Evolutionary conservation across 257 asterid genomes (phyloP), one percentile per base, ranked within the genome.

Genomic region (Nicotiana attenuata): DNA sequence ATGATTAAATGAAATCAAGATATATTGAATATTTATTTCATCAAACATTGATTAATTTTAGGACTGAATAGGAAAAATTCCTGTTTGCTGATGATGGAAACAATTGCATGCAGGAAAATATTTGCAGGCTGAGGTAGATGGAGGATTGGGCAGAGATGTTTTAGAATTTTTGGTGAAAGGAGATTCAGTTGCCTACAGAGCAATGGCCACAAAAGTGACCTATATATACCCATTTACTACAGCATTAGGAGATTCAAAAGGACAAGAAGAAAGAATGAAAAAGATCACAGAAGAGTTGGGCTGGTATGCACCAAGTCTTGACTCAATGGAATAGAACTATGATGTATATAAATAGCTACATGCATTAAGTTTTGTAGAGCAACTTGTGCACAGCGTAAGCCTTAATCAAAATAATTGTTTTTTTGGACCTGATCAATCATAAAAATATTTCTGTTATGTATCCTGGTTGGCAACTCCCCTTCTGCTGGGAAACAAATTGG

Each of bases 231-330:
- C 99, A 7, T 95, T 95, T 82, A 95, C 99, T 1, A 95, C 99
- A 5, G 97, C 98, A 15, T 91, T 95, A 17, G 99, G 99, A n/a
- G 97, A 95, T 85, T 91, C 98, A 0, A 92, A 93, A 81, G 99
- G 98, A 26, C 93, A 95, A 82, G 93, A 95, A 86, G 89, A 84
- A 76, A 92, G 99, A 88, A 3, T 92, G 89, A 88, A 89, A 84
- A 87, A 82, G 78, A 91, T 95, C 19, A 52, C 91, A 47, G 84
- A 87, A 13, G 92, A 91, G 85, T 85, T 95, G 67, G 97, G 97
- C 24, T 95, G 99, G 99, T 90, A 85, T 90, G 92, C 97, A 77
- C 98, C 99, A 15, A 90, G 87, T 84, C 88, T 93, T 85, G 96
- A 91, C 14, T 81, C 90, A 61, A 89, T 89, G 92, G 97, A 92